Evolutionary conservation across 306 rosid species (phyloP).

Genomic region (Gastrolobium bilobum): DNA sequence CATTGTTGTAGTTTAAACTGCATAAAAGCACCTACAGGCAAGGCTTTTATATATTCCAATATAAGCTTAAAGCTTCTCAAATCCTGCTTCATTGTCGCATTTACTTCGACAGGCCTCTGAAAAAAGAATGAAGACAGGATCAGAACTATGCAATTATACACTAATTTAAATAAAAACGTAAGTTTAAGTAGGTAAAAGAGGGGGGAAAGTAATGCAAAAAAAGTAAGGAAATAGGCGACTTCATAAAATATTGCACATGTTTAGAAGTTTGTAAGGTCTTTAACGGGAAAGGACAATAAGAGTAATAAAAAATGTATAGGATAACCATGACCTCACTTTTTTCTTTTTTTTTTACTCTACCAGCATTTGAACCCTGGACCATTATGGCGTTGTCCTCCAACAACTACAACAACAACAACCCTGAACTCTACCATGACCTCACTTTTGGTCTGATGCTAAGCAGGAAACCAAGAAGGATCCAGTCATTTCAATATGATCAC

Average conservation of each 20-base stretch:
- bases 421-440: not conserved
- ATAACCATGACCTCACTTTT: not conserved
- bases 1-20: constrained; percentile 9
- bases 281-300: not conserved
- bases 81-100: constrained; percentile 69
- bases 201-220: not conserved
- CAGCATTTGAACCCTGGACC: too few relatives aligned
- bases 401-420: too few relatives aligned
- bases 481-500: not conserved
- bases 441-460: not conserved
- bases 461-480: constrained; percentile 7
- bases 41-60: constrained; percentile 92
- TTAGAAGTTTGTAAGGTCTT: not conserved
- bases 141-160: constrained; percentile 37
- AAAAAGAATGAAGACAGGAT: constrained; percentile 54
- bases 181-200: not conserved
- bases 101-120: constrained; percentile 78
- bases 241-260: not conserved
- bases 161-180: not conserved
- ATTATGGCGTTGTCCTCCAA: too few relatives aligned
- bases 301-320: not conserved
- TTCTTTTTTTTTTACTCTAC: too few relatives aligned
- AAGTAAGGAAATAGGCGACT: not conserved
- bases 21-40: constrained; percentile 74
- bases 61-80: constrained; percentile 91